These are phyloP conservation scores for Vanilla planifolia DNA, from an alignment of 106 monocot genomes.

Conservation along the genomic window DNA sequence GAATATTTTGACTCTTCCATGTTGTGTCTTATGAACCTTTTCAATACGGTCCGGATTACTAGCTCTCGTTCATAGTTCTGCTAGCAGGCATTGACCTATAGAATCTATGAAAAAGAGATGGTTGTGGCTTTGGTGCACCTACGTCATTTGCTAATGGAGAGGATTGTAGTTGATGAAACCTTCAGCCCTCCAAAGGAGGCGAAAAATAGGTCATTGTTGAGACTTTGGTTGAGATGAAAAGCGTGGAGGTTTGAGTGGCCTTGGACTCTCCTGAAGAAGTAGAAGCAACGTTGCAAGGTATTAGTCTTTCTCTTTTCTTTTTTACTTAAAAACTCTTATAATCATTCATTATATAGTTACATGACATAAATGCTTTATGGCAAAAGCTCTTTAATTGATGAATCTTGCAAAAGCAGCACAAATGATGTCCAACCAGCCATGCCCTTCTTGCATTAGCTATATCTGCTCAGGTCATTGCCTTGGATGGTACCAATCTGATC, in stretches of 20 bases:
- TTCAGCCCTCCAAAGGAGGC: no score
- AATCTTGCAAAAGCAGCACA: no score
- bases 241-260: no score
- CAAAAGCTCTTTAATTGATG: no score
- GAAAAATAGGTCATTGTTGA: no score
- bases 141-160: not conserved
- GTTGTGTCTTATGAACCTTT: conserved; percentile 1
- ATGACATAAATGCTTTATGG: no score
- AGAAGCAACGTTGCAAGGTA: no score
- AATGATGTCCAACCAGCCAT: not conserved
- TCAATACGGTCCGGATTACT: not conserved
- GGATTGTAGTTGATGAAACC: not conserved
- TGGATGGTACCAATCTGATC: conserved; percentile 3
- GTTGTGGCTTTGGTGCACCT: conserved; percentile 18
- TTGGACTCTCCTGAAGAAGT: no score
- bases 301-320: no score
- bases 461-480: not conserved
- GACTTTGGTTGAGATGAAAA: no score
- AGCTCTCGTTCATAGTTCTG: conserved; percentile 2
- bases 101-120: conserved; percentile 3
- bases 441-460: not conserved
- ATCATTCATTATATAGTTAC: no score
- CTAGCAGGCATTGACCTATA: not conserved
- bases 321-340: no score
- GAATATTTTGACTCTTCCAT: conserved; percentile 6